Base-by-base conservation (phyloP, 2,329 filamentous ascomycete species). In the Ambrosiella xylebori region DNA sequence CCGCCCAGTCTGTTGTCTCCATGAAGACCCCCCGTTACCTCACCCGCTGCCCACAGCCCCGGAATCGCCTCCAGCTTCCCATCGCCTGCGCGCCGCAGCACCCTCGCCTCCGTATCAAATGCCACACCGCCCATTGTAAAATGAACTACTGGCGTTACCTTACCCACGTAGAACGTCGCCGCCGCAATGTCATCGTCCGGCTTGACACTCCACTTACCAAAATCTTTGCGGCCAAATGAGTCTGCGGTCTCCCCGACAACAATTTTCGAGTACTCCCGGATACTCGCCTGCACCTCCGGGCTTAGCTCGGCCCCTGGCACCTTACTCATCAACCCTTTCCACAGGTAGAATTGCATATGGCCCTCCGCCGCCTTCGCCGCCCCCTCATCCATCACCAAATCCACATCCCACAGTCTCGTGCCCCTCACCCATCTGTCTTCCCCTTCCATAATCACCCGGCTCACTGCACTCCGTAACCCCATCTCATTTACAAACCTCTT, bases 71-170 rank as follows among this genome's bases (percentile, higher is more conserved):
- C 65, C 11, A 71, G 65, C 2, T 68, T 64, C 5, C 70, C 67
- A 2, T 64, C 65, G 0, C 63, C 66, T 1, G 67, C 64, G 7
- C 65, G 64, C 19, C 71, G 66, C 11, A 84, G 63, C 0, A 84
- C 74, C 61, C 76, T 73, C 0, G 74, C 72, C 50, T 73, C 69
- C 6, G 75, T 69, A 62, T 80, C 76, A 62, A 84, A 79, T 1
- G 76, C 70, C 0, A 76, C 80, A 0, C 81, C 81, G 3, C 81
- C 81, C 81, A 84, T 84, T 1, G 81, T 84, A 63, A 84, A 84
- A 64, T 84, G 81, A 1, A 79, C 73, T 0, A 84, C 78, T 0
- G 81, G 81, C 3, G 81, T 84, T 1, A 84, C 78, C 1, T 66
- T 72, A 0, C 80, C 81, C 0, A 82, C 66, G 60, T 78, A 81